Evolutionary conservation across 2,329 filamentous ascomycete species (phyloP).

Genomic region (Periconia sp.): DNA sequence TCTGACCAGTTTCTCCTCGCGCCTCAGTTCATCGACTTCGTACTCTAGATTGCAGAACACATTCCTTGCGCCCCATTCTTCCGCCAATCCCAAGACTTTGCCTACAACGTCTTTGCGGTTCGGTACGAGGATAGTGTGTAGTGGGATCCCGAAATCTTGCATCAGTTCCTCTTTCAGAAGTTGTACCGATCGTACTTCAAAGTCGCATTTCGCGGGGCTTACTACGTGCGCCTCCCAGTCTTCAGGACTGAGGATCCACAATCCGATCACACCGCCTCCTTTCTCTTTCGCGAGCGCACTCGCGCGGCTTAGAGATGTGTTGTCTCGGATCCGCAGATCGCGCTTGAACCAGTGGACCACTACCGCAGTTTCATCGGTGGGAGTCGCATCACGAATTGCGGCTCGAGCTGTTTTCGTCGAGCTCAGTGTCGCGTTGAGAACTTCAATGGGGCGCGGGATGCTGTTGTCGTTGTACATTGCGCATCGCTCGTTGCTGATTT

Average conservation of each 20-base stretch:
- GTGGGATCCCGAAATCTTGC: constrained; percentile 68
- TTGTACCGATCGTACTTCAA: constrained; percentile 72
- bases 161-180: constrained; percentile 67
- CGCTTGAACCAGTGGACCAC: constrained; percentile 92
- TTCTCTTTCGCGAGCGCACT: constrained; percentile 66
- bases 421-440: constrained; percentile 61
- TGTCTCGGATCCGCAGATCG: constrained; percentile 75
- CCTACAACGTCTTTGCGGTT: constrained; percentile 63
- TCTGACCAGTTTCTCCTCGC: constrained; percentile 69
- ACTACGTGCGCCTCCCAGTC: constrained; percentile 82
- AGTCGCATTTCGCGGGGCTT: constrained; percentile 74
- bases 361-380: constrained; percentile 53
- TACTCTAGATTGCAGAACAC: constrained; percentile 86
- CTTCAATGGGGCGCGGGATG: constrained; percentile 72
- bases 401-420: constrained; percentile 61
- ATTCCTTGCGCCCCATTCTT: constrained; percentile 73
- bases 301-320: constrained; percentile 69
- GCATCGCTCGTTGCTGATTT: constrained; percentile 82
- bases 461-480: constrained; percentile 70
- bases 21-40: constrained; percentile 83
- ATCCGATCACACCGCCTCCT: constrained; percentile 70
- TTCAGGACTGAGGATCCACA: constrained; percentile 81
- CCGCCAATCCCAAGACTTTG: constrained; percentile 65
- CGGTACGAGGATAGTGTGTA: constrained; percentile 73
- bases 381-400: constrained; percentile 40